Percentiles rank a stretch among this genome's conserved stretches.
These are phyloP conservation scores for Citropsis articulata DNA, from an alignment of 345 rosid genomes.

Conservation along the genomic window DNA sequence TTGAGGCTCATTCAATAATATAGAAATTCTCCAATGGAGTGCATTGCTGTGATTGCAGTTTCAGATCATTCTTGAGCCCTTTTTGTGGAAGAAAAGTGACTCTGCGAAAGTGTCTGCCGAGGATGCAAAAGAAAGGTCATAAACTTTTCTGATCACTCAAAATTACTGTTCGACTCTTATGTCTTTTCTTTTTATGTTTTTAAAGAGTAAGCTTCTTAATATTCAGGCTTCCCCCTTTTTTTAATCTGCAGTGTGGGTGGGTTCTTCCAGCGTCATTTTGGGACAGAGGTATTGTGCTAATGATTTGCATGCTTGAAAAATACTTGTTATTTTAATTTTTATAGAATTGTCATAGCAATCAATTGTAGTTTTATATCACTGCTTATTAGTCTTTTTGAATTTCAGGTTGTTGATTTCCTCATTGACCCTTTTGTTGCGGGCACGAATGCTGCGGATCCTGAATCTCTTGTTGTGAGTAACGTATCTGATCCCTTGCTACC, in stretches of 20 bases:
- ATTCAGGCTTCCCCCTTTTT: slow-evolving; percentile 14
- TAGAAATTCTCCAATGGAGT: not conserved
- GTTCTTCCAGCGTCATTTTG: slow-evolving; percentile 82
- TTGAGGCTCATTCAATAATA: not conserved
- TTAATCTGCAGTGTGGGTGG: slow-evolving; percentile 57
- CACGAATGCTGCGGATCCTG: slow-evolving; percentile 84
- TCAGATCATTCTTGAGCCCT: slow-evolving; percentile 66
- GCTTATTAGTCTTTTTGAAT: slow-evolving; percentile 13
- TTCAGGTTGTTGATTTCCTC: slow-evolving; percentile 94
- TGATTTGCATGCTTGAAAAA: slow-evolving; percentile 5
- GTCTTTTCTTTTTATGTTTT: not conserved
- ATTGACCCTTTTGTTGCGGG: slow-evolving; percentile 95
- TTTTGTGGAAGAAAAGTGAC: slow-evolving; percentile 66
- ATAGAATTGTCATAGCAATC: not conserved
- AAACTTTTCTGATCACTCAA: not conserved
- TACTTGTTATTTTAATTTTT: not conserved
- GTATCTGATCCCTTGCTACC: slow-evolving; percentile 1
- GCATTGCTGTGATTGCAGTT: slow-evolving; percentile 38
- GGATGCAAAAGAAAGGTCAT: slow-evolving; percentile 52
- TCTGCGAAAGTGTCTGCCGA: slow-evolving; percentile 36
- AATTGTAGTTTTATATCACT: slow-evolving; percentile 12
- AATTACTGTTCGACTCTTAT: not conserved
- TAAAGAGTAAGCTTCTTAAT: not conserved
- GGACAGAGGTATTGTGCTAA: slow-evolving; percentile 61
- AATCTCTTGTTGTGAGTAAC: slow-evolving; percentile 86